These are phyloP conservation scores for Wickerhamiella spandovensis DNA, from an alignment of 805 yeast species.

Conservation along the genomic window DNA sequence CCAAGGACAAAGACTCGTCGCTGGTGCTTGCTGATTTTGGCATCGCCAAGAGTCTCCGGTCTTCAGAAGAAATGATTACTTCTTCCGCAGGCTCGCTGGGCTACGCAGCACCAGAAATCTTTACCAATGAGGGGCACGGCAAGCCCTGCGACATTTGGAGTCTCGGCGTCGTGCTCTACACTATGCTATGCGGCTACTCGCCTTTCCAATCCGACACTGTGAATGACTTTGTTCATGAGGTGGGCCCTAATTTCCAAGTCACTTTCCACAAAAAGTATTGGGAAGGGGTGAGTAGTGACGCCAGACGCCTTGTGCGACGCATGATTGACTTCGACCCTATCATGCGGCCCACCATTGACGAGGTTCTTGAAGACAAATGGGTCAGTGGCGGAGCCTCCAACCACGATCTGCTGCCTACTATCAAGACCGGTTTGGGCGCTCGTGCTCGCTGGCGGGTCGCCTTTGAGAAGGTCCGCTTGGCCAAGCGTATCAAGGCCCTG, in stretches of 20 bases:
- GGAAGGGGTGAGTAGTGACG: slow-evolving; percentile 66
- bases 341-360: slow-evolving; percentile 61
- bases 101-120: slow-evolving; percentile 93
- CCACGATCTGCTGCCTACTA: slow-evolving; percentile 65
- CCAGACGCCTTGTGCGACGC: slow-evolving; percentile 60
- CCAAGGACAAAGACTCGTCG: slow-evolving; percentile 46
- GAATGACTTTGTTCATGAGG: slow-evolving; percentile 69
- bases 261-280: slow-evolving; percentile 79
- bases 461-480: slow-evolving; percentile 68
- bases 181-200: slow-evolving; percentile 80
- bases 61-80: slow-evolving; percentile 46
- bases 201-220: slow-evolving; percentile 82
- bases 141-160: slow-evolving; percentile 96
- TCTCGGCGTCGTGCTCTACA: slow-evolving; percentile 82
- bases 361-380: slow-evolving; percentile 79
- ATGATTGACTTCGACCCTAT: slow-evolving; percentile 68
- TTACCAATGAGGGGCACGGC: slow-evolving; percentile 74
- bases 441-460: slow-evolving; percentile 75
- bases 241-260: slow-evolving; percentile 58
- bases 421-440: slow-evolving; percentile 72
- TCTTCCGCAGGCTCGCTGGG: slow-evolving; percentile 88
- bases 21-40: slow-evolving; percentile 93
- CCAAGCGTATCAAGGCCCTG: slow-evolving; percentile 63
- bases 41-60: slow-evolving; percentile 64
- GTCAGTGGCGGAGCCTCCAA: slow-evolving; percentile 33